A percentile compares a stretch with the other conserved stretches of the same genome.
These are phyloP conservation scores for Poronia punctata DNA, from an alignment of 495 filamentous ascomycete species.

Conservation along the genomic window DNA sequence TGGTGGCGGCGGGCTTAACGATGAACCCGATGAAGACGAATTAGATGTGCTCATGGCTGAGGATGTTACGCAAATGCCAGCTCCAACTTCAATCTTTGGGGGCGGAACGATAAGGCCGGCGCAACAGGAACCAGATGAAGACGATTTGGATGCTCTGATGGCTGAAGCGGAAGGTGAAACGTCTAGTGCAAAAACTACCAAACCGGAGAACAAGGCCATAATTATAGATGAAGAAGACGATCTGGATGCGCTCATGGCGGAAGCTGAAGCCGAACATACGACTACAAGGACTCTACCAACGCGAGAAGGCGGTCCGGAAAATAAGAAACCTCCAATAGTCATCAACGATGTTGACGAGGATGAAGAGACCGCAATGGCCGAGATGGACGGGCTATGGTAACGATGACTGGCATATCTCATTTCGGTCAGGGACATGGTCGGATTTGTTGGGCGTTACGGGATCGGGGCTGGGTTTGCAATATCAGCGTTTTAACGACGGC, in stretches of 20 bases:
- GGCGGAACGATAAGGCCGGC: not conserved
- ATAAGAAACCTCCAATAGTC: constrained; percentile 7
- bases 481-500: too few species aligned
- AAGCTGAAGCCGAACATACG: constrained; percentile 26
- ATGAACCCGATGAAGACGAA: constrained; percentile 40
- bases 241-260: constrained; percentile 42
- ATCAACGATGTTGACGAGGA: constrained; percentile 36
- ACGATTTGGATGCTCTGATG: constrained; percentile 48
- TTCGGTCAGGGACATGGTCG: constrained; percentile 1
- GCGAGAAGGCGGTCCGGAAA: not conserved
- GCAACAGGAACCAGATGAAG: constrained; percentile 27
- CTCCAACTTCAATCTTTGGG: constrained; percentile 29
- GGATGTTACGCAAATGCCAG: constrained; percentile 27
- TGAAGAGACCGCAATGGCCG: constrained; percentile 63
- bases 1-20: constrained; percentile 15
- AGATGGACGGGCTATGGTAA: constrained; percentile 57
- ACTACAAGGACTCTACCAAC: not conserved
- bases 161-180: constrained; percentile 37
- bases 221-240: constrained; percentile 30
- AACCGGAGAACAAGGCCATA: constrained; percentile 3
- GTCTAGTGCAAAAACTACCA: constrained; percentile 4
- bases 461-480: too few species aligned
- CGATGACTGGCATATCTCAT: not conserved
- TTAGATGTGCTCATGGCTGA: constrained; percentile 46
- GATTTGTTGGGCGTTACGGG: constrained; percentile 7